Base-by-base conservation (phyloP, 805 yeast genomes). In the Schwanniomyces pseudopolymorphus region DNA sequence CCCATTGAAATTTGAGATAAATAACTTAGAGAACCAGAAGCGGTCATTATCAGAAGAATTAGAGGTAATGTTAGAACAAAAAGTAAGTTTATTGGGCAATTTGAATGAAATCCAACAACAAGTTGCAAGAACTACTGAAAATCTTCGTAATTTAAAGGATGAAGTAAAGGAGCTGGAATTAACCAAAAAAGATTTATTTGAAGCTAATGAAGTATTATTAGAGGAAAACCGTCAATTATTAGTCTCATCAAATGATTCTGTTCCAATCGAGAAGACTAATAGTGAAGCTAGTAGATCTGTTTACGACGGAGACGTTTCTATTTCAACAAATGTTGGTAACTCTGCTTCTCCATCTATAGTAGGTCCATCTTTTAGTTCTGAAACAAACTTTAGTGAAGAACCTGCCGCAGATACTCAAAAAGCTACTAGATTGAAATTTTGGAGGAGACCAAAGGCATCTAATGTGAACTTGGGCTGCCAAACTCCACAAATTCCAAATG, bases 151-250 rank as follows among this genome's bases (percentile, higher is more conserved):
- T 5, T 52, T 84, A 28, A 47, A 68, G 17, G 69, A 66, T 37
- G 89, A 85, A 33, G 72, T 86, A 11, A 76, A 72, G 40, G 75
- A 67, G 16, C 66, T 89, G 50, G 73, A 66, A 25, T 49, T 55
- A 0, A 75, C 77, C 40, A 84, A 78, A 63, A 70, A 67, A 27
- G 62, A 66, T 14, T 63, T 89, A 17, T 21, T 49, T 36, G 67
- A 64, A 16, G 52, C 53, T 22, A 67, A 61, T 49, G 58, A 48
- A 40, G 52, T 44, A 16, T 54, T 60, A 33, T 40, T 53, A n/a
- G 66, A 62, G 33, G 58, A 60, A 35, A 57, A 58, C 33, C 45
- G 48, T 9, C 45, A 45, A 35, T 38, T 50, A 25, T 46, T 40
- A 38, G 13, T 14, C 10, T 42, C 53, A 9, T 13, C 40, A 13